Evolutionary conservation across 192 early-diverging fungal species (phyloP).

Genomic region (Backusella luteola): DNA sequence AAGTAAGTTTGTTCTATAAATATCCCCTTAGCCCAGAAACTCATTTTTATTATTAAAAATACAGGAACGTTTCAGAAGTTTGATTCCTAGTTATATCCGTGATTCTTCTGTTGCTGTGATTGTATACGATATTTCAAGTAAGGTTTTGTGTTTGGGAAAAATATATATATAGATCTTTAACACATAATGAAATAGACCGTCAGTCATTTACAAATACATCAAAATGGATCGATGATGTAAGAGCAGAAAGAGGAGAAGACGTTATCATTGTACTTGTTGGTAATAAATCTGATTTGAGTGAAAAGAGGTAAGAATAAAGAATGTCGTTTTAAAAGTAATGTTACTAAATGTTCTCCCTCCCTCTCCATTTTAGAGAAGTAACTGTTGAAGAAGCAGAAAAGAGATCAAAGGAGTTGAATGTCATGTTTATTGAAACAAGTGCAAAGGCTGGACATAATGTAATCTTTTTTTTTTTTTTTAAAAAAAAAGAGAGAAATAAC

Average conservation of each 20-base stretch:
- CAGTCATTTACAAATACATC: slow-evolving; percentile 96
- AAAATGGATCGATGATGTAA: slow-evolving; percentile 99
- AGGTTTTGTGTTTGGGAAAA: slow-evolving; percentile 45
- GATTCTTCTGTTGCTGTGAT: slow-evolving; percentile 97
- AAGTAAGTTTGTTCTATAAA: slow-evolving; percentile 44
- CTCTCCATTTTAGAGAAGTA: slow-evolving; percentile 69
- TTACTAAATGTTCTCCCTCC: no score
- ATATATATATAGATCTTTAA: neutral
- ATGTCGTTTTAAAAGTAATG: neutral
- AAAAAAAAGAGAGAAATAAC: neutral
- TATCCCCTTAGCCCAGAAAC: neutral
- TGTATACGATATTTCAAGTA: slow-evolving; percentile 97
- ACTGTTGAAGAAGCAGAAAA: slow-evolving; percentile 98
- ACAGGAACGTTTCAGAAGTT: slow-evolving; percentile 92
- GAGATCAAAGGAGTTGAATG: slow-evolving; percentile 95
- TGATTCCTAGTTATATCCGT: slow-evolving; percentile 98
- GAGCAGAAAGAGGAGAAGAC: slow-evolving; percentile 96
- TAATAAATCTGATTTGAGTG: slow-evolving; percentile 98
- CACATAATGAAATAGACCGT: slow-evolving; percentile 59
- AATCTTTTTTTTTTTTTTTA: neutral
- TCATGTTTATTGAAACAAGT: slow-evolving; percentile 98
- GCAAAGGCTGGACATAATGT: slow-evolving; percentile 99
- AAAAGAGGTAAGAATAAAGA: slow-evolving; percentile 66
- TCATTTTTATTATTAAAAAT: neutral
- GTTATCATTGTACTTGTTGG: slow-evolving; percentile 99